Conservation (phyloP, 768 basidiomycete species). For the Lepiota subincarnata region DNA sequence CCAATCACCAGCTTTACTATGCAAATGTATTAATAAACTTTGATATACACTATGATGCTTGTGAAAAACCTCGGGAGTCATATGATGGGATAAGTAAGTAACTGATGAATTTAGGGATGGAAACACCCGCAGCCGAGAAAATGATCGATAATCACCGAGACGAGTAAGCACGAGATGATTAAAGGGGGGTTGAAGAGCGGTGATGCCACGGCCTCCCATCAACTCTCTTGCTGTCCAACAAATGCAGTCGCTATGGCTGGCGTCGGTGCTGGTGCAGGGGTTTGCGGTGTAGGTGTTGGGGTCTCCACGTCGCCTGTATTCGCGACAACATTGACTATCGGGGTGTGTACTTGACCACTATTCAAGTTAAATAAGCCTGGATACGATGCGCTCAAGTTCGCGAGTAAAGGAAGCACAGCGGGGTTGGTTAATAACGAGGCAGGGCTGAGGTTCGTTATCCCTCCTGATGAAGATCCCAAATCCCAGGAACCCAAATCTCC, state of each 20-base stretch:
- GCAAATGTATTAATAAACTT: too few relatives aligned
- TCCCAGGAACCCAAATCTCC: not conserved
- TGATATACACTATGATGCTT: too few relatives aligned
- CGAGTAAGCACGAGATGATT: too few relatives aligned
- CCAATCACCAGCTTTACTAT: too few relatives aligned
- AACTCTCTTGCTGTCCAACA: constrained; percentile 6
- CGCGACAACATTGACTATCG: not conserved
- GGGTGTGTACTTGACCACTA: not conserved
- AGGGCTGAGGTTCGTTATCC: not conserved
- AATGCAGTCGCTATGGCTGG: constrained; percentile 2
- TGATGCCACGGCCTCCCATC: not conserved
- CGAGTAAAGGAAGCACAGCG: not conserved
- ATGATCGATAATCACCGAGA: too few relatives aligned
- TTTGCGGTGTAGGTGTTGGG: not conserved
- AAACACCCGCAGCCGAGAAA: too few relatives aligned
- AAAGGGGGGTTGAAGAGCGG: too few relatives aligned
- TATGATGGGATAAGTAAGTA: too few relatives aligned
- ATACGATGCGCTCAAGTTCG: constrained; percentile 1
- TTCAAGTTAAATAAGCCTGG: not conserved
- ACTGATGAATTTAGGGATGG: too few relatives aligned
- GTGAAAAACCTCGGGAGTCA: too few relatives aligned
- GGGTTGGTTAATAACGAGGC: not conserved
- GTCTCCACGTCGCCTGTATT: not conserved
- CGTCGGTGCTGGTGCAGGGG: not conserved
- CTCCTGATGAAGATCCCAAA: too few relatives aligned